These are phyloP conservation scores for Talaromyces liani DNA, from an alignment of 495 filamentous ascomycete species.

Conservation along the genomic window DNA sequence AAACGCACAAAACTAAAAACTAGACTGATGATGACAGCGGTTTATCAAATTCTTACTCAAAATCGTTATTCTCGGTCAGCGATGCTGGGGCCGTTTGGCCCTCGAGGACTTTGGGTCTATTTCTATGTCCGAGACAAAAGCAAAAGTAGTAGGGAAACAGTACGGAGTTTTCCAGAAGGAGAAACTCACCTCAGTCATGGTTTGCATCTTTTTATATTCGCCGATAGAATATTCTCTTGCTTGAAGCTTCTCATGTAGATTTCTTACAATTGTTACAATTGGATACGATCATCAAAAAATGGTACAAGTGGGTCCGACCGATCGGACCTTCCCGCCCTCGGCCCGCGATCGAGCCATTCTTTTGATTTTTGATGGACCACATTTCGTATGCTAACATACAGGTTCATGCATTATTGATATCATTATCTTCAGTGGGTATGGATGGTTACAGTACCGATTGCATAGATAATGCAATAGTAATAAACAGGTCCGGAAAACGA, in stretches of 20 bases:
- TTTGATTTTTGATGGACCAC: background rate
- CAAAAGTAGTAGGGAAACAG: background rate
- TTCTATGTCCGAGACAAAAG: background rate
- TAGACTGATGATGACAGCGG: background rate
- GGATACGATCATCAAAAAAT: background rate
- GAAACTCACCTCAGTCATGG: background rate
- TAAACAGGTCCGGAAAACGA: background rate
- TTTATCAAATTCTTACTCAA: background rate
- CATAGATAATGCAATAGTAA: background rate
- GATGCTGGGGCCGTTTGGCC: background rate
- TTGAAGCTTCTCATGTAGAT: background rate
- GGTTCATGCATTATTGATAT: background rate
- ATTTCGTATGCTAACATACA: background rate
- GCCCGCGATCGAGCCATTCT: constrained; percentile 4
- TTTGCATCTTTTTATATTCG: background rate
- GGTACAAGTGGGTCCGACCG: background rate
- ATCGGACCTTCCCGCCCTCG: constrained; percentile 2
- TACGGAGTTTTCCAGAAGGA: background rate
- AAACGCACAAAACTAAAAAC: background rate
- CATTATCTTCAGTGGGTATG: background rate
- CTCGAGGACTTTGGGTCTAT: background rate
- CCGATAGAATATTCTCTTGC: background rate
- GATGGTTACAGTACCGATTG: too few relatives aligned
- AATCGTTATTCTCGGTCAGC: background rate
- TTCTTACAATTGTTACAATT: background rate